Evolutionary conservation across 1,284 basidiomycete genomes (phyloP), one percentile per base, ranked within the genome.

Genomic region (Porogramme epimiltina): DNA sequence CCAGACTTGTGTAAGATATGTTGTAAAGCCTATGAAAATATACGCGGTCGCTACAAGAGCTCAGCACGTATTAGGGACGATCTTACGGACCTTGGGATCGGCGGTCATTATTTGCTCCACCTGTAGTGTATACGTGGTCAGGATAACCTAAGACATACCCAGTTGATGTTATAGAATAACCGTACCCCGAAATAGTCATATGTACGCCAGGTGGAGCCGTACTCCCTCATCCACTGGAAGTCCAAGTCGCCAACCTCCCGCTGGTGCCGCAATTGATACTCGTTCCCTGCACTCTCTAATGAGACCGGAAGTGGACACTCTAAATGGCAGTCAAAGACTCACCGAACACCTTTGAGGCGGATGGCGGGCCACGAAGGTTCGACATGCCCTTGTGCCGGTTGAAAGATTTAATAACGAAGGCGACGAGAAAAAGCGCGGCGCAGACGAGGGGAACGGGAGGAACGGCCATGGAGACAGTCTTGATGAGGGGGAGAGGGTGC

Each of bases 1-100:
- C 55, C 65, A 0, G 61, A 60, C 23, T 64, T 66, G 15, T 66
- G 66, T 4, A 60, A 58, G 18, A 68, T 52, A 37, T 68, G 59
- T 28, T 69, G 64, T 8, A 67, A 20, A 0, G 61, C 67, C 62
- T 63, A 6, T 3, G 11, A 9, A 9, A 9, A 16, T 16, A 31
- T 1, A 2, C n/a, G n/a, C n/a, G n/a, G n/a, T n/a, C n/a, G n/a
- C 15, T 25, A 20, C 4, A 13, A 22, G 4, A 9, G n/a, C 3
- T 24, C 16, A 24, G 16, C 25, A 24, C 25, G n/a, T 8, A 13
- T 8, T 3, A 31, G 15, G 34, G 2, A 8, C 25, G 16, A 19
- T 10, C 10, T 26, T 13, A 19, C 31, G 18, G 19, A 51, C 55
- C 52, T 59, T 56, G 3, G 54, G 57, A 13, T 55, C 55, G 2